A percentile compares a stretch with the other conserved stretches of the same genome.
Evolutionary conservation across 768 basidiomycete species (phyloP).

Genomic region (Tephrocybe rancida): DNA sequence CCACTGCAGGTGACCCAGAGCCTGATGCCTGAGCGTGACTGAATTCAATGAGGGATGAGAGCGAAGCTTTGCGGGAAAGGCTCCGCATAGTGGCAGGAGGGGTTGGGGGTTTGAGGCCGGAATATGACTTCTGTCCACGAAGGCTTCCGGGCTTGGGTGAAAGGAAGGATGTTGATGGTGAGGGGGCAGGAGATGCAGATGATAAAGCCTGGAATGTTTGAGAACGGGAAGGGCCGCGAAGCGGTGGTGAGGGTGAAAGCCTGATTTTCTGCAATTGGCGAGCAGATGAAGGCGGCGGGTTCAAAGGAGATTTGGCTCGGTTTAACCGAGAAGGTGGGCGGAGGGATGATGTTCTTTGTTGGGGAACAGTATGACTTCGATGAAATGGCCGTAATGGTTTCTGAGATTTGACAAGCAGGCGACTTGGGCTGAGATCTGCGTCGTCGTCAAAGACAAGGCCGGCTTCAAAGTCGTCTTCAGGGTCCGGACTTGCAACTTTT

Average conservation of each 20-base stretch:
- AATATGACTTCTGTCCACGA: conserved; percentile 83
- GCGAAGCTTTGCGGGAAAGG: conserved; percentile 75
- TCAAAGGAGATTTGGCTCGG: conserved; percentile 72
- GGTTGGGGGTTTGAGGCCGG: conserved; percentile 75
- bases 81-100: conserved; percentile 66
- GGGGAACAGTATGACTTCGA: conserved; percentile 65
- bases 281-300: conserved; percentile 69
- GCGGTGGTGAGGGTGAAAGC: conserved; percentile 71
- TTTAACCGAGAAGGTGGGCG: conserved; percentile 71
- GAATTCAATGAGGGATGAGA: conserved; percentile 73
- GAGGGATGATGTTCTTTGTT: conserved; percentile 47
- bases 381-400: conserved; percentile 42
- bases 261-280: conserved; percentile 70
- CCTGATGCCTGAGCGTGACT: conserved; percentile 58
- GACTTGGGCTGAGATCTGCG: conserved; percentile 78
- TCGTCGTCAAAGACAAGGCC: conserved; percentile 86
- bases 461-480: conserved; percentile 84
- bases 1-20: conserved; percentile 42
- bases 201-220: conserved; percentile 65
- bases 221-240: conserved; percentile 54
- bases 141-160: conserved; percentile 73
- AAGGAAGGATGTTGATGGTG: conserved; percentile 61
- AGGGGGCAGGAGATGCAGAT: conserved; percentile 45
- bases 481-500: conserved; percentile 60
- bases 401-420: conserved; percentile 57